A percentile compares a stretch with the other conserved stretches of the same genome.
These are phyloP conservation scores for Uncinocarpus reesii DNA, from an alignment of 2,329 filamentous ascomycete species.

Conservation along the genomic window DNA sequence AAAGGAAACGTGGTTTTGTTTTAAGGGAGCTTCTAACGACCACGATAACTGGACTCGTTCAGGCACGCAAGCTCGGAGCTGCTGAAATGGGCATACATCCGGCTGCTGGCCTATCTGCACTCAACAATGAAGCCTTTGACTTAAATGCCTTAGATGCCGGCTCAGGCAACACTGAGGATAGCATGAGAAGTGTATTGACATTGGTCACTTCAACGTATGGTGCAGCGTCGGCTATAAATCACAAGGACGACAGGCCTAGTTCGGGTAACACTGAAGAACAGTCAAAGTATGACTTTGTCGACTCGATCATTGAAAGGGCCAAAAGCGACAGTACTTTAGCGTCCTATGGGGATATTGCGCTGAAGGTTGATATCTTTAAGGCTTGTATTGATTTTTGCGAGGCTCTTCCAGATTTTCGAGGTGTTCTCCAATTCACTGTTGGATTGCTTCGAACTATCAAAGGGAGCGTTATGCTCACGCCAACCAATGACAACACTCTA, in stretches of 20 bases:
- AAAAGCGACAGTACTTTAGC: constrained; percentile 38
- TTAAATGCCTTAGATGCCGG: constrained; percentile 36
- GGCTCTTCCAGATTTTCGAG: constrained; percentile 80
- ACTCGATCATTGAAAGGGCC: constrained; percentile 36
- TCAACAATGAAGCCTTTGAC: constrained; percentile 46
- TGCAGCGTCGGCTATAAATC: constrained; percentile 25
- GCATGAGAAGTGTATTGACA: constrained; percentile 31
- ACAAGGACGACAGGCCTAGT: background rate
- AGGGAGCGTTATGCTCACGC: constrained; percentile 63
- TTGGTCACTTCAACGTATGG: constrained; percentile 34
- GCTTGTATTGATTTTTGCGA: constrained; percentile 92
- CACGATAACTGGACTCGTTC: constrained; percentile 72
- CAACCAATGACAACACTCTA: constrained; percentile 57
- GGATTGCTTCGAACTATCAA: constrained; percentile 66
- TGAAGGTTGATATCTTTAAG: constrained; percentile 79
- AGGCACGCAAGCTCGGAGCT: constrained; percentile 82
- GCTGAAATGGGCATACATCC: constrained; percentile 96
- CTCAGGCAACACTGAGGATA: constrained; percentile 34
- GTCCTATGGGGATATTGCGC: constrained; percentile 61
- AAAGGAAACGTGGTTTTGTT: constrained; percentile 84
- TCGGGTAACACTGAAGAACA: constrained; percentile 17
- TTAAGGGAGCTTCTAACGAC: constrained; percentile 75
- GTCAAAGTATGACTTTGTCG: constrained; percentile 28
- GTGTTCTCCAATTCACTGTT: constrained; percentile 78
- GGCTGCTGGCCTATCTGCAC: constrained; percentile 68